Evolutionary conservation across 768 basidiomycete genomes (phyloP), one percentile per base, ranked within the genome.

Genomic region (Auriscalpium microsporum): DNA sequence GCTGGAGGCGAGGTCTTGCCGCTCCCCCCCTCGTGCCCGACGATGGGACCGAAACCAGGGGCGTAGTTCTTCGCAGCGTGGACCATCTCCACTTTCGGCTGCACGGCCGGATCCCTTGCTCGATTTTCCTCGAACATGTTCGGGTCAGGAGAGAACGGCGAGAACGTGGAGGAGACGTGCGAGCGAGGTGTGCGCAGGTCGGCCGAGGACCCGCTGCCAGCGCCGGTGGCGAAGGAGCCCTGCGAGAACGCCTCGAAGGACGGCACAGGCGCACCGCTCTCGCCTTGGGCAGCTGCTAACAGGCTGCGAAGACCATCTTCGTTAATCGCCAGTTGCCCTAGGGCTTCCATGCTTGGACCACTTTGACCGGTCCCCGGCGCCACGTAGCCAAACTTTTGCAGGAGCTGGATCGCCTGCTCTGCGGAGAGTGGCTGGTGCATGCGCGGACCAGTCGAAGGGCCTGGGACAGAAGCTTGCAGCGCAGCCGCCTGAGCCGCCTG

Each of bases 81-180:
- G 49, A 81, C 67, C 10, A 67, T 50, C 50, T 79, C 79, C n/a
- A 69, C 58, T 51, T 69, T 70, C 40, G 70, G 64, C 48, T 67
- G 50, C 10, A 67, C 38, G 66, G 65, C 42, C 60, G 68, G 34
- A 69, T 71, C 52, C 71, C 74, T 57, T 71, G 74, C 45, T 68
- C 65, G 66, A 60, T 67, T 58, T 45, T 66, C 67, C 56, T 75
- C 72, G 21, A 68, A 65, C 62, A 74, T 64, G 59, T 79, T 84
- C 9, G 84, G 82, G 62, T 90, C 87, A 9, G 87, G 87, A 1
- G 88, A 90, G 70, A 90, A 90, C 3, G 87, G 87, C 8, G 86
- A 85, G 67, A 90, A 90, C 37, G 59, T 57, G 10, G 54, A 45
- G 10, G 55, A n/a, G 8, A 56, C 10, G 21, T 58, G 42, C 34